Base-by-base conservation (phyloP, 768 basidiomycete genomes). In the Pisolithus marmoratus region DNA sequence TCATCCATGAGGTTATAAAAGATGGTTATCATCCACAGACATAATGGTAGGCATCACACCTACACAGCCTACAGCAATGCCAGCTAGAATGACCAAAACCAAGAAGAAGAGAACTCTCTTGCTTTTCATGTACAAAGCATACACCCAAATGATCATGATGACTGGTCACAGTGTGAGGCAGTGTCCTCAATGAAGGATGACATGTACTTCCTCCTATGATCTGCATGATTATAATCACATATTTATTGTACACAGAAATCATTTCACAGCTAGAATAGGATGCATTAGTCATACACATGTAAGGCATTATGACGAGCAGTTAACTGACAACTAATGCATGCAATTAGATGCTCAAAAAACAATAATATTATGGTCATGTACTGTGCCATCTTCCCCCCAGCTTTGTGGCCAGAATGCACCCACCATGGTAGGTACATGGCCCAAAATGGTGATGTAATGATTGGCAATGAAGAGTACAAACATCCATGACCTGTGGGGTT, bases 381-480 rank as follows among this genome's bases (percentile, higher is more conserved):
- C 55, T 36, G 34, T 15, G 8, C 36, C 23, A 17, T 20, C 2
- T 12, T 20, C 23, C 9, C 2, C 6, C 4, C 40, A 38, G 12
- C 2, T 23, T 14, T 15, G 5, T 22, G 57, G 50, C 63, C 64
- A 71, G 49, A 72, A 74, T 19, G 58, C 63, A 45, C 72, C 65
- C 5, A 67, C 45, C 31, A 70, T 50, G 29, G 72, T 64, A 8
- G 75, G 71, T 15, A 73, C 57, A 38, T 74, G 74, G 5, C 71
- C 70, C 12, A 71, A 49, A 6, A 77, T 52, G 8, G 66, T 56
- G 22, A 70, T 24, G 49, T 77, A 79, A 8, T 76, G 74, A 38
- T 73, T 77, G 26, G 69, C 34, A n/a, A n/a, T n/a, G n/a, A n/a
- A n/a, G n/a, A n/a, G n/a, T n/a, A n/a, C n/a, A n/a, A n/a, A n/a